These are phyloP conservation scores for Clarireedia hainanense DNA, from an alignment of 2,329 filamentous ascomycete species.

Conservation along the genomic window DNA sequence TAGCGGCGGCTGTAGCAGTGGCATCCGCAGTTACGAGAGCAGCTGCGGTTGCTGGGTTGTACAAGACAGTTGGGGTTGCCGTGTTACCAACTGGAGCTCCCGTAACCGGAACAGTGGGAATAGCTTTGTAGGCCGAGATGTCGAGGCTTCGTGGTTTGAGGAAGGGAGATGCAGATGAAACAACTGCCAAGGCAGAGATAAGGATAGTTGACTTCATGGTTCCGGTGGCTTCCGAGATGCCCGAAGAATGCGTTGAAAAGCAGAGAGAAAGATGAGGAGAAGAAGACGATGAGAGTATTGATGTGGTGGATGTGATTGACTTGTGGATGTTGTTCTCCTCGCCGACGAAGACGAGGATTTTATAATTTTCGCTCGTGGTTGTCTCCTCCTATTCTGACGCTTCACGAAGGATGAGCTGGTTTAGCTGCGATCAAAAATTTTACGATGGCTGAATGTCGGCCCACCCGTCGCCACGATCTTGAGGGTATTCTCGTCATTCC, in stretches of 20 bases:
- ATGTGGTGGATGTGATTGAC: not conserved
- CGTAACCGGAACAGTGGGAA: not conserved
- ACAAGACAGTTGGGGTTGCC: not conserved
- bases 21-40: not conserved
- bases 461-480: not conserved
- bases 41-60: slow-evolving; percentile 2
- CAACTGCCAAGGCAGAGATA: not conserved
- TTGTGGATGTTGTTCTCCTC: not conserved
- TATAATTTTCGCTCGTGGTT: too few relatives aligned
- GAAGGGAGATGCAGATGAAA: not conserved
- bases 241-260: not conserved
- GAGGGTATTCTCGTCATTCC: not conserved
- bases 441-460: too few relatives aligned
- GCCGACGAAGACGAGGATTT: not conserved
- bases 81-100: slow-evolving; percentile 5
- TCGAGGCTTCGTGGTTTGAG: slow-evolving; percentile 4
- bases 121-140: slow-evolving; percentile 4
- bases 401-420: too few relatives aligned
- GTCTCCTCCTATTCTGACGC: too few relatives aligned
- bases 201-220: slow-evolving; percentile 1
- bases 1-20: not conserved
- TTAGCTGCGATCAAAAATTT: too few relatives aligned
- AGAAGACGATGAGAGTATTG: not conserved
- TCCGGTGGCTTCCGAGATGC: not conserved
- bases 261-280: not conserved